These are phyloP conservation scores for Leishmania amazonensis DNA, from an alignment of 208 protist genomes.

Conservation along the genomic window DNA sequence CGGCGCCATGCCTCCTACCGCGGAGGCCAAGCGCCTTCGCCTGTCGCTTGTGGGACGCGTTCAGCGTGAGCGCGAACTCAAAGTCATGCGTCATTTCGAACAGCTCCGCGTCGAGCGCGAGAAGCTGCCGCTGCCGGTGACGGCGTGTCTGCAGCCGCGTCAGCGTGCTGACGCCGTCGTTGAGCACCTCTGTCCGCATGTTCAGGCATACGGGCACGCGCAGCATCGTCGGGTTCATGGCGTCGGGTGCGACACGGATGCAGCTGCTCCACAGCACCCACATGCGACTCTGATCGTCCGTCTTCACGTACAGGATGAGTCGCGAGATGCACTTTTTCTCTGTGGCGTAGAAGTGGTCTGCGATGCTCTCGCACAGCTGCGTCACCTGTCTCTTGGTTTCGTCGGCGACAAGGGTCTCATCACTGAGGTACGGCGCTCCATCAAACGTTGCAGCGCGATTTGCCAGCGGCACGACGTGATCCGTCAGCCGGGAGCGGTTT, in stretches of 20 bases:
- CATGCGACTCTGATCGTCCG: slow-evolving; percentile 69
- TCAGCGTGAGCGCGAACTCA: slow-evolving; percentile 71
- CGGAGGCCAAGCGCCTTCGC: slow-evolving; percentile 55
- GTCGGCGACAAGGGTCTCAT: slow-evolving; percentile 81
- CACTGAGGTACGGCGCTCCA: slow-evolving; percentile 76
- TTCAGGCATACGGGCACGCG: slow-evolving; percentile 67
- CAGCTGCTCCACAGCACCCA: slow-evolving; percentile 89
- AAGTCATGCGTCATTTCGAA: slow-evolving; percentile 77
- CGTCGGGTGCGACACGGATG: slow-evolving; percentile 70
- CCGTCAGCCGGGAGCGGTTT: slow-evolving; percentile 73
- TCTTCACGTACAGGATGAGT: slow-evolving; percentile 82
- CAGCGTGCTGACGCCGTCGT: slow-evolving; percentile 65
- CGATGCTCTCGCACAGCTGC: slow-evolving; percentile 80
- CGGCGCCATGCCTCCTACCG: slow-evolving; percentile 10
- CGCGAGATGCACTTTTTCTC: slow-evolving; percentile 87
- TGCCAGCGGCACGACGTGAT: slow-evolving; percentile 54
- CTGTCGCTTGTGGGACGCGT: slow-evolving; percentile 71
- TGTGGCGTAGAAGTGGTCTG: slow-evolving; percentile 82
- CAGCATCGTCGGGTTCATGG: slow-evolving; percentile 71
- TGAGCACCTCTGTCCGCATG: slow-evolving; percentile 73
- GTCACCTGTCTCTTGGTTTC: slow-evolving; percentile 77
- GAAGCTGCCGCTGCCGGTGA: slow-evolving; percentile 68
- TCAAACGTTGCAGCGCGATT: slow-evolving; percentile 82
- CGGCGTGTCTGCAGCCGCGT: slow-evolving; percentile 41
- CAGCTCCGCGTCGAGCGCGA: slow-evolving; percentile 76